Conservation (phyloP, 2,329 filamentous ascomycete genomes). For the Diplocarpon rosae region DNA sequence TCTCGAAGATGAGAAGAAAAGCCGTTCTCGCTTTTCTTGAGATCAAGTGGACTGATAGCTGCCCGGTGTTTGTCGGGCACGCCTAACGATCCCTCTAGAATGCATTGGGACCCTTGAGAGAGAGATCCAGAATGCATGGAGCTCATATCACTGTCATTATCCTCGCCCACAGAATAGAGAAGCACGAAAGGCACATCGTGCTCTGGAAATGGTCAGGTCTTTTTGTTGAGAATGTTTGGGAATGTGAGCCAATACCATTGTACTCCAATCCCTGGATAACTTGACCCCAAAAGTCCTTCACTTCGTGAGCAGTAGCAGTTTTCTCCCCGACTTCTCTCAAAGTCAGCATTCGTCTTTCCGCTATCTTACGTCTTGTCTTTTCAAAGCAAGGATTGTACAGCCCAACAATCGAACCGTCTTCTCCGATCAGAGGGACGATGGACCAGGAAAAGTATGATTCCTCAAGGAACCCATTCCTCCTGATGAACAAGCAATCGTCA, state of each 20-base stretch:
- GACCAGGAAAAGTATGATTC: conserved; percentile 79
- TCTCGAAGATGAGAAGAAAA: conserved; percentile 69
- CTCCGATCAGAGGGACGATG: conserved; percentile 65
- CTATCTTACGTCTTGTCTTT: conserved; percentile 67
- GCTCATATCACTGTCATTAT: conserved; percentile 58
- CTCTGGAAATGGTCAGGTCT: conserved; percentile 27
- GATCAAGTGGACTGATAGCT: conserved; percentile 51
- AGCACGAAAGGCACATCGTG: conserved; percentile 66
- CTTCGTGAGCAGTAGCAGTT: conserved; percentile 59
- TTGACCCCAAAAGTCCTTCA: conserved; percentile 63
- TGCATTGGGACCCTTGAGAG: conserved; percentile 48
- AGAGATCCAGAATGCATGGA: conserved; percentile 60
- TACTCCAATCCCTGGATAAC: conserved; percentile 58
- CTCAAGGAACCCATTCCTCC: conserved; percentile 58
- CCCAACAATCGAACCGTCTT: conserved; percentile 62
- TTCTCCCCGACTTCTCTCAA: conserved; percentile 67
- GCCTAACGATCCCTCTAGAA: conserved; percentile 63
- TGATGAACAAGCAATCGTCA: conserved; percentile 66
- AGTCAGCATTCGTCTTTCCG: conserved; percentile 69
- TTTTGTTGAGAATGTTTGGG: not conserved
- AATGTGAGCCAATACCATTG: conserved; percentile 35
- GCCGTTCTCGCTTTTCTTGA: conserved; percentile 57
- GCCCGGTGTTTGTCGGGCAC: conserved; percentile 52
- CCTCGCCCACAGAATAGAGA: conserved; percentile 65
- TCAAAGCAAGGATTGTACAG: conserved; percentile 75